phyloP scores from a whole-genome alignment of 768 basidiomycete genomes.

The Chalciporus chontae region DNA sequence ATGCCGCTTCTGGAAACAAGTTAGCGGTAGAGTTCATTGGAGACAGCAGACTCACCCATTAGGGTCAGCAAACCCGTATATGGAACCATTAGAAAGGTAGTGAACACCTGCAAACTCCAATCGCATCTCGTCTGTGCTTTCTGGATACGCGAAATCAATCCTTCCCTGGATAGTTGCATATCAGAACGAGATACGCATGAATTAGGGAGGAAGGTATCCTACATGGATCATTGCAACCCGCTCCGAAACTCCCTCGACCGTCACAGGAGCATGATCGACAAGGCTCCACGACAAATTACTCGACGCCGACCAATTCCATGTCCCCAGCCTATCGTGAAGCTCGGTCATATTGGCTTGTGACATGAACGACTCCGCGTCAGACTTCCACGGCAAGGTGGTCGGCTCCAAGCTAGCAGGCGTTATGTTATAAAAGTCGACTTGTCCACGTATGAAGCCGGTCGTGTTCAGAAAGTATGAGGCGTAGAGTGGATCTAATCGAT shows the following conservation, averaged over 20 bases:
- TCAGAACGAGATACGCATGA: slow-evolving; percentile 5
- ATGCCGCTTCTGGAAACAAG: slow-evolving; percentile 42
- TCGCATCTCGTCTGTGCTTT: slow-evolving; percentile 53
- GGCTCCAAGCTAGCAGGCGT: slow-evolving; percentile 44
- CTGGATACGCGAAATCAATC: slow-evolving; percentile 58
- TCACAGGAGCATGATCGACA: slow-evolving; percentile 51
- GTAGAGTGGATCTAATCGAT: slow-evolving; percentile 39
- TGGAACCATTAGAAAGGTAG: slow-evolving; percentile 65
- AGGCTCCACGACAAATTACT: slow-evolving; percentile 64
- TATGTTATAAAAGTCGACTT: slow-evolving; percentile 61
- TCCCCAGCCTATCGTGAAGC: slow-evolving; percentile 43
- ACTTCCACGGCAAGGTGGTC: slow-evolving; percentile 42
- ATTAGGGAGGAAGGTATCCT: slow-evolving; percentile 26
- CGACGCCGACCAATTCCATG: slow-evolving; percentile 70
- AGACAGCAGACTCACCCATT: slow-evolving; percentile 43
- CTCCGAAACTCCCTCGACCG: slow-evolving; percentile 36
- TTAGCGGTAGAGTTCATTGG: background rate
- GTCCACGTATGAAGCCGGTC: slow-evolving; percentile 75
- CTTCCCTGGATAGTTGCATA: slow-evolving; percentile 48
- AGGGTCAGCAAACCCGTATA: slow-evolving; percentile 72
- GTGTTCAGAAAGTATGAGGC: slow-evolving; percentile 71
- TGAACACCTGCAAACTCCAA: slow-evolving; percentile 79
- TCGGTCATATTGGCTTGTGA: slow-evolving; percentile 48
- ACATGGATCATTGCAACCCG: slow-evolving; percentile 65
- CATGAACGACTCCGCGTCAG: slow-evolving; percentile 49